Percentiles rank a stretch among this genome's conserved stretches.
phyloP scores from a whole-genome alignment of 2,329 filamentous ascomycete species.

The Escovopsis sp. region DNA sequence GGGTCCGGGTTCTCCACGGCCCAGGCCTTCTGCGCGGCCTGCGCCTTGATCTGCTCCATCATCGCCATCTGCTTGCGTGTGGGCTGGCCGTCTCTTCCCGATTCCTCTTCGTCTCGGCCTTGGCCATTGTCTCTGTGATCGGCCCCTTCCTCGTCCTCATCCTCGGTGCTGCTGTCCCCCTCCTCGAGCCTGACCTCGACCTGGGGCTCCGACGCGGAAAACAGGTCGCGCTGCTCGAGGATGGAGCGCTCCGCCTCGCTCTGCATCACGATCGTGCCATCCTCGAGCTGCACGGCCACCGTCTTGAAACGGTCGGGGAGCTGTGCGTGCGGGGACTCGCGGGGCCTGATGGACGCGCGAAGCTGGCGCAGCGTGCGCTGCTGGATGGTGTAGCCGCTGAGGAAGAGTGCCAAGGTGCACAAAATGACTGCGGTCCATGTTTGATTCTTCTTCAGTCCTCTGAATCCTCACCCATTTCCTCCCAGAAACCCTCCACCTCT shows the following conservation, averaged over 20 bases:
- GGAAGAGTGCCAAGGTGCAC: constrained; percentile 70
- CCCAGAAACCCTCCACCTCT: no score
- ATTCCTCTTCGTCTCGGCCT: no score
- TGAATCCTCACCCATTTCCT: not conserved
- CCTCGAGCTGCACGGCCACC: constrained; percentile 28
- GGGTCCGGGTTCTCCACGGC: constrained; percentile 21
- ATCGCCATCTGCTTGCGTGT: constrained; percentile 16
- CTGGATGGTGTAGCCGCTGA: constrained; percentile 76
- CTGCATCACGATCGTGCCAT: constrained; percentile 27
- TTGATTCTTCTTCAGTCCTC: constrained; percentile 3
- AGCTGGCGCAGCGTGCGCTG: constrained; percentile 71
- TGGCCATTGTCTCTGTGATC: constrained; percentile 10
- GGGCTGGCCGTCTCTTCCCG: constrained; percentile 5
- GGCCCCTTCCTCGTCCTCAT: constrained; percentile 8
- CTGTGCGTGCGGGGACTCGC: constrained; percentile 31
- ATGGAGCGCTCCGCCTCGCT: constrained; percentile 18
- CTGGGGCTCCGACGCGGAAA: constrained; percentile 5
- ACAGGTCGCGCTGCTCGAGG: constrained; percentile 8
- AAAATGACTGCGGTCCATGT: constrained; percentile 39
- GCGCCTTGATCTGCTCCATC: constrained; percentile 16
- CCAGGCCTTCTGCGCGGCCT: constrained; percentile 18
- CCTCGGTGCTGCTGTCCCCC: constrained; percentile 1
- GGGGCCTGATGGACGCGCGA: constrained; percentile 50
- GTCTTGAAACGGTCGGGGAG: constrained; percentile 35
- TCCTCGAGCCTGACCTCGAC: constrained; percentile 18